A percentile compares a stretch with the other conserved stretches of the same genome.
Evolutionary conservation across 169 alveolate genomes (phyloP).

Genomic region (Plasmodium adleri): DNA sequence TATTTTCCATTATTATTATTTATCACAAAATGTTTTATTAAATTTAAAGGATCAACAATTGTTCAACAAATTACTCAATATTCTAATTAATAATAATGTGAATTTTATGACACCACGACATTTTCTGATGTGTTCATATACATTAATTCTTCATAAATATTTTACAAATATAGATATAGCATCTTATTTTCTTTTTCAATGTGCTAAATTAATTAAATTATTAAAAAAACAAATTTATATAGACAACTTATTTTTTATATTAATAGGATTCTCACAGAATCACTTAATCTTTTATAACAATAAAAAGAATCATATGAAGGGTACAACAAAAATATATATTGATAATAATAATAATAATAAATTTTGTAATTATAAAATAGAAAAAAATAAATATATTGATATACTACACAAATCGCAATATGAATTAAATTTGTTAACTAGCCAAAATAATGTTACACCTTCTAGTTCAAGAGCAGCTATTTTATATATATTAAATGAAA

Average conservation of each 20-base stretch:
- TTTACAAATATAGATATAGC: constrained; percentile 51
- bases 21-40: constrained; percentile 15
- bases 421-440: constrained; percentile 28
- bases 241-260: constrained; percentile 64
- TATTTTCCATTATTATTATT: constrained; percentile 64
- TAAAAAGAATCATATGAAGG: constrained; percentile 5
- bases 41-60: constrained; percentile 22
- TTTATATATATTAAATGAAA: constrained; percentile 47
- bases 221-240: constrained; percentile 29
- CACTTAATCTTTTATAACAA: constrained; percentile 53
- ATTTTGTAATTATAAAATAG: constrained; percentile 54
- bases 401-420: constrained; percentile 43
- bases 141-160: constrained; percentile 64
- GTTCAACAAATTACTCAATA: constrained; percentile 19
- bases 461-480: constrained; percentile 67
- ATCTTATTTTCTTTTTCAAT: constrained; percentile 50
- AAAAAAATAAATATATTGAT: constrained; percentile 55
- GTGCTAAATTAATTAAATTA: constrained; percentile 42
- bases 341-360: constrained; percentile 53
- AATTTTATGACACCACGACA: constrained; percentile 36
- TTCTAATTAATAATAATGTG: constrained; percentile 42
- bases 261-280: constrained; percentile 67
- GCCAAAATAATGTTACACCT: constrained; percentile 6
- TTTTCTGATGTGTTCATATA: constrained; percentile 56
- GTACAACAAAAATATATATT: constrained; percentile 1